Conservation (phyloP, 805 yeast species). For the Grigorovia transvaalensis region DNA sequence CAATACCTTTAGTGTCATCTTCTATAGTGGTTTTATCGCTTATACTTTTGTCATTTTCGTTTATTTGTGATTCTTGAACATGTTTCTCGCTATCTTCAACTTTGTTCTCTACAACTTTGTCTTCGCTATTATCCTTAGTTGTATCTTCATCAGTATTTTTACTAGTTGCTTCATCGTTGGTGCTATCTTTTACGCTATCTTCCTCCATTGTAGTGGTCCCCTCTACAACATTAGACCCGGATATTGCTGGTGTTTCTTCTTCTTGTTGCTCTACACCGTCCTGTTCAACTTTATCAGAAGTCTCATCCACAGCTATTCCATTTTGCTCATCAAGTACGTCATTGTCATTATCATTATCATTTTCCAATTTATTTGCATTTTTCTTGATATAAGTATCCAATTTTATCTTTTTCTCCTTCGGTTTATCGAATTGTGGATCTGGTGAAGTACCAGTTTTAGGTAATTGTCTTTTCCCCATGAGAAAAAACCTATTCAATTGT, state of each 20-base stretch:
- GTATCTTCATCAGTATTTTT: neutral
- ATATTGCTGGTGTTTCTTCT: too few relatives aligned
- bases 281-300: neutral
- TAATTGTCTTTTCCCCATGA: neutral
- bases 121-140: neutral
- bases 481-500: neutral
- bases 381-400: constrained; percentile 1
- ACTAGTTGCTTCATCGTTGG: neutral
- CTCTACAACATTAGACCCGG: too few relatives aligned
- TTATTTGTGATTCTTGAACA: neutral
- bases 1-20: constrained; percentile 21
- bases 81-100: neutral
- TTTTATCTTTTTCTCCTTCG: neutral
- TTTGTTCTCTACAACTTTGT: neutral
- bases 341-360: neutral
- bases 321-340: constrained; percentile 12
- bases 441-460: neutral
- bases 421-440: neutral
- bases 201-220: neutral
- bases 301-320: constrained; percentile 9
- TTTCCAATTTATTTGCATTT: neutral
- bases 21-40: constrained; percentile 2
- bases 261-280: neutral
- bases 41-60: neutral
- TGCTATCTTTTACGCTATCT: neutral